These are phyloP conservation scores for Boletus smithii DNA, from an alignment of 1,284 basidiomycete species.

Conservation along the genomic window DNA sequence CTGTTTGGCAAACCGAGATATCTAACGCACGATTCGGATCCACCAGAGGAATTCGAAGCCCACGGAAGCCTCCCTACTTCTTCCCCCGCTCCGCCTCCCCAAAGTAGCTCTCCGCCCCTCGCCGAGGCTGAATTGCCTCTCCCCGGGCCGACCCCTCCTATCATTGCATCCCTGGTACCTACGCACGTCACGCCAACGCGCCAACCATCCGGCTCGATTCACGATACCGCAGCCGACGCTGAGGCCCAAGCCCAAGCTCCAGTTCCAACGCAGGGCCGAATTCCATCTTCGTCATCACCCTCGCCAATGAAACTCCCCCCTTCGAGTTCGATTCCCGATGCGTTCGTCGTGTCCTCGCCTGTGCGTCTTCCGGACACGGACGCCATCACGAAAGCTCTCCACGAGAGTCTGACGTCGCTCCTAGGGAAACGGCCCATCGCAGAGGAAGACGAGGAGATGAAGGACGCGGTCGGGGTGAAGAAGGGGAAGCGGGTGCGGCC, in stretches of 20 bases:
- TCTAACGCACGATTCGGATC: constrained; percentile 19
- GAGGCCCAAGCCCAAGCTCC: constrained; percentile 20
- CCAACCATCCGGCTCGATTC: not conserved
- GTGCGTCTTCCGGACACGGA: constrained; percentile 24
- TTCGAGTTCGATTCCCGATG: constrained; percentile 17
- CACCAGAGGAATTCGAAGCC: constrained; percentile 9
- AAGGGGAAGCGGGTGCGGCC: constrained; percentile 44
- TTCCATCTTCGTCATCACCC: constrained; percentile 61
- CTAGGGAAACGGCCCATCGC: constrained; percentile 59
- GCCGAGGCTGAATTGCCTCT: constrained; percentile 5
- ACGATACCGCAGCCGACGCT: not conserved
- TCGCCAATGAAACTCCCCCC: constrained; percentile 51
- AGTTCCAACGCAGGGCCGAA: constrained; percentile 24
- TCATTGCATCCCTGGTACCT: not conserved
- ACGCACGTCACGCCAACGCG: not conserved
- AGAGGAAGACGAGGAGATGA: constrained; percentile 36
- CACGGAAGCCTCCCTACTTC: not conserved
- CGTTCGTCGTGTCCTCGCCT: constrained; percentile 22
- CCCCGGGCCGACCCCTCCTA: not conserved
- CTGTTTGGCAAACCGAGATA: constrained; percentile 24
- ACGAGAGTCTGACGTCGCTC: constrained; percentile 61
- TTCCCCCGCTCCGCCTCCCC: constrained; percentile 24
- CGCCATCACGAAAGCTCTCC: constrained; percentile 40
- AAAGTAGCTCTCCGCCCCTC: constrained; percentile 29
- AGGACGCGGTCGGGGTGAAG: constrained; percentile 15